Evolutionary conservation across 139 green algal species (phyloP).

Genomic region (Ettlia oleoabundans): DNA sequence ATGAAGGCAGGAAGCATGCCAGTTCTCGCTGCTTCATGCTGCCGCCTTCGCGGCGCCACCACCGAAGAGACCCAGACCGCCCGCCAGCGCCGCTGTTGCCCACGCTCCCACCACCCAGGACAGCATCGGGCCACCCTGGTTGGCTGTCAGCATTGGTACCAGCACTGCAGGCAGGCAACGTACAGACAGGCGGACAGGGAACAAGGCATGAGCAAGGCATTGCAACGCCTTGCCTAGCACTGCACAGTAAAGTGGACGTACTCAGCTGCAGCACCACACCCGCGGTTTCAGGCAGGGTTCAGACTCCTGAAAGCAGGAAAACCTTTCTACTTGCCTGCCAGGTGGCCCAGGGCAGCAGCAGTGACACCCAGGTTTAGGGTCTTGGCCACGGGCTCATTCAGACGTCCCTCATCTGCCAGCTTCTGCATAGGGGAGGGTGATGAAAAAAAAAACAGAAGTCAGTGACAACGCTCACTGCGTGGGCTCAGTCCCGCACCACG

Average conservation of each 20-base stretch:
- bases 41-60: conserved; percentile 27
- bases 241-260: too few relatives aligned
- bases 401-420: conserved; percentile 9
- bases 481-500: neutral
- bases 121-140: conserved; percentile 28
- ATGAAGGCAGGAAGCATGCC: neutral
- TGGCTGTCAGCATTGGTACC: conserved; percentile 8
- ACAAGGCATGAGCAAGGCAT: too few relatives aligned
- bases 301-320: too few relatives aligned
- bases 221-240: too few relatives aligned
- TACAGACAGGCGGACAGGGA: too few relatives aligned
- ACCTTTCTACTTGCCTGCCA: conserved; percentile 28
- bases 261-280: neutral
- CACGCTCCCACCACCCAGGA: conserved; percentile 18
- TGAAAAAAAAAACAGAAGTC: neutral
- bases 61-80: conserved; percentile 18
- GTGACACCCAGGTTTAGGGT: conserved; percentile 30
- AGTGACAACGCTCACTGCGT: neutral
- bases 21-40: neutral
- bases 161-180: conserved; percentile 20
- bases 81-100: neutral
- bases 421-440: neutral
- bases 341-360: conserved; percentile 11
- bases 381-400: conserved; percentile 12
- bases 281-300: neutral